These are phyloP conservation scores for Pholiota conissans DNA, from an alignment of 768 basidiomycete species.

Conservation along the genomic window DNA sequence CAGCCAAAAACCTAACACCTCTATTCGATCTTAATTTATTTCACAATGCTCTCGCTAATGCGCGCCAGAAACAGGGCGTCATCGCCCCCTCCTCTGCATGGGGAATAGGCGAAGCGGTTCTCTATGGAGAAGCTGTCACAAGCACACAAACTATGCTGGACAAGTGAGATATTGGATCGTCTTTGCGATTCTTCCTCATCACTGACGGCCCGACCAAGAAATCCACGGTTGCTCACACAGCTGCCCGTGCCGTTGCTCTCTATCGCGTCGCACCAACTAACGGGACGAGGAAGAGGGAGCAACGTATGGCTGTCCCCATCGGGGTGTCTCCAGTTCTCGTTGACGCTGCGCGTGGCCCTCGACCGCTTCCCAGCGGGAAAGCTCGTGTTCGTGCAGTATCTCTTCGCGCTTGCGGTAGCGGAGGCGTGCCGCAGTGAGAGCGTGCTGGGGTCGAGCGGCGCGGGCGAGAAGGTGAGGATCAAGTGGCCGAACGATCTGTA, in stretches of 20 bases:
- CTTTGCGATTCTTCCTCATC: not conserved
- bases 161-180: slow-evolving; percentile 54
- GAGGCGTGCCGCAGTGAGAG: slow-evolving; percentile 71
- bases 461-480: slow-evolving; percentile 61
- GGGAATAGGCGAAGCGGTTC: slow-evolving; percentile 73
- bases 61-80: slow-evolving; percentile 27
- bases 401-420: slow-evolving; percentile 86
- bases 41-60: slow-evolving; percentile 50
- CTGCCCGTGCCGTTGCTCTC: slow-evolving; percentile 81
- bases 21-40: slow-evolving; percentile 69
- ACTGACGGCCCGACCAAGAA: slow-evolving; percentile 45
- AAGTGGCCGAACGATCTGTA: slow-evolving; percentile 99
- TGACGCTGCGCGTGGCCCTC: slow-evolving; percentile 63
- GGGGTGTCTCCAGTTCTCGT: slow-evolving; percentile 85
- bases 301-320: slow-evolving; percentile 93
- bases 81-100: slow-evolving; percentile 29
- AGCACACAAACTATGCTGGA: slow-evolving; percentile 96
- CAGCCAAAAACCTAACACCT: slow-evolving; percentile 58
- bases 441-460: slow-evolving; percentile 49
- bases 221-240: slow-evolving; percentile 63
- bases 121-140: slow-evolving; percentile 89
- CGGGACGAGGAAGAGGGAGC: slow-evolving; percentile 84
- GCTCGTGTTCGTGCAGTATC: slow-evolving; percentile 92
- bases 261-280: slow-evolving; percentile 83
- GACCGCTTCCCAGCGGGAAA: slow-evolving; percentile 45